Percentiles rank a stretch among this genome's conserved stretches.
These are phyloP conservation scores for Picochlorum sp. DNA, from an alignment of 139 green algal genomes.

Conservation along the genomic window DNA sequence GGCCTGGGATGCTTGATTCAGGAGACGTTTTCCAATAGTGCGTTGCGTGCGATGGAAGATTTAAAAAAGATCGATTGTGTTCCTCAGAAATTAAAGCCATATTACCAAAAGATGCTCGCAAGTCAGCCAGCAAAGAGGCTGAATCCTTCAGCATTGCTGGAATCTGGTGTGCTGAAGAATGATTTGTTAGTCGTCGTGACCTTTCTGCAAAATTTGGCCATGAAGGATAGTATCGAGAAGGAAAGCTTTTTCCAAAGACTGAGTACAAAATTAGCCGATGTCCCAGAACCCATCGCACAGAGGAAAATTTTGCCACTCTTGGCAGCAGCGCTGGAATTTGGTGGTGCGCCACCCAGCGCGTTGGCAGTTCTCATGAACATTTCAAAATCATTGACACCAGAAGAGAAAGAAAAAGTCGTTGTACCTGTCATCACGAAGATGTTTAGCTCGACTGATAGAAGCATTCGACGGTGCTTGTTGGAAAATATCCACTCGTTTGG, in stretches of 20 bases:
- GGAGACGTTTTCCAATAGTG: conserved; percentile 48
- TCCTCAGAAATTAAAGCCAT: conserved; percentile 54
- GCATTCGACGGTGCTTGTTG: conserved; percentile 76
- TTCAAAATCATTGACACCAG: conserved; percentile 44
- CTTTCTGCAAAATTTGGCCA: conserved; percentile 88
- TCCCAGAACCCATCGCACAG: conserved; percentile 60
- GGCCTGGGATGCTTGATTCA: conserved; percentile 94
- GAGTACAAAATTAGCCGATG: conserved; percentile 37
- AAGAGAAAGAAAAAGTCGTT: conserved; percentile 68
- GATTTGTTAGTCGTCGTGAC: conserved; percentile 78
- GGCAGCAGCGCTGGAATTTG: conserved; percentile 78
- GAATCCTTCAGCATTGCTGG: conserved; percentile 73
- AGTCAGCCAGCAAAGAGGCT: conserved; percentile 58
- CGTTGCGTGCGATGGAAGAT: conserved; percentile 59
- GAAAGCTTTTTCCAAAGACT: conserved; percentile 70
- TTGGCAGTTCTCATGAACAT: conserved; percentile 71
- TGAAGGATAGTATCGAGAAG: conserved; percentile 77
- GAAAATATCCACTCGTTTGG: conserved; percentile 75
- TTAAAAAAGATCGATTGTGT: conserved; percentile 72
- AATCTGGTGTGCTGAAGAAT: conserved; percentile 81
- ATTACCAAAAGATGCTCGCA: conserved; percentile 62
- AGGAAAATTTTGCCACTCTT: conserved; percentile 88
- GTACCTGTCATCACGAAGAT: conserved; percentile 80
- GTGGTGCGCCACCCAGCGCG: conserved; percentile 70
- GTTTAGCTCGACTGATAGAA: conserved; percentile 78